A percentile compares a stretch with the other conserved stretches of the same genome.
These are phyloP conservation scores for Colletotrichum godetiae DNA, from an alignment of 2,329 filamentous ascomycete species.

Conservation along the genomic window DNA sequence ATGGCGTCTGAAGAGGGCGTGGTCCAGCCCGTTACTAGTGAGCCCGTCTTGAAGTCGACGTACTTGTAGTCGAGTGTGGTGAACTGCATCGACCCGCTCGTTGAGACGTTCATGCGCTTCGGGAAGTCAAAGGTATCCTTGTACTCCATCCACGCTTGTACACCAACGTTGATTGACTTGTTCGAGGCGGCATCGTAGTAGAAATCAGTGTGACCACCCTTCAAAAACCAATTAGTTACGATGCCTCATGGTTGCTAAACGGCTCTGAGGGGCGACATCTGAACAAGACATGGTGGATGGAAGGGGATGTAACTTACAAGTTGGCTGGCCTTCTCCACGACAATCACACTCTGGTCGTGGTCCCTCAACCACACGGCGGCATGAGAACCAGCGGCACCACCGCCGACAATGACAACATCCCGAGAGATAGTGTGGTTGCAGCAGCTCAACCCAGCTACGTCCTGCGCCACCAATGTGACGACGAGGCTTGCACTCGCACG, in stretches of 20 bases:
- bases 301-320: constrained; percentile 40
- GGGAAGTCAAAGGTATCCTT: constrained; percentile 46
- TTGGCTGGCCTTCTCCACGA: constrained; percentile 50
- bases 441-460: not conserved
- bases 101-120: constrained; percentile 45
- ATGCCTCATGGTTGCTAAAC: not conserved
- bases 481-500: not conserved
- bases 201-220: constrained; percentile 48
- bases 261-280: not conserved
- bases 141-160: constrained; percentile 43
- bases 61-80: constrained; percentile 38
- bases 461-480: not conserved
- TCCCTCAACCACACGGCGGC: constrained; percentile 52
- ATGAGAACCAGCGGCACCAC: constrained; percentile 53
- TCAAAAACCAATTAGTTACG: not conserved
- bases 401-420: constrained; percentile 52
- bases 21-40: constrained; percentile 40
- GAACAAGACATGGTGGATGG: not conserved
- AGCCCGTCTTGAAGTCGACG: constrained; percentile 51
- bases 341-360: constrained; percentile 47
- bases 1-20: constrained; percentile 39
- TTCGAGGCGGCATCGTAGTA: constrained; percentile 43
- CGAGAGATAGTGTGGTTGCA: constrained; percentile 31
- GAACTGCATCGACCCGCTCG: constrained; percentile 41
- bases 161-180: constrained; percentile 37